Percentiles rank a stretch among this genome's conserved stretches.
phyloP scores from a whole-genome alignment of 1,284 basidiomycete species.

The Fomitopsis schrenkii region DNA sequence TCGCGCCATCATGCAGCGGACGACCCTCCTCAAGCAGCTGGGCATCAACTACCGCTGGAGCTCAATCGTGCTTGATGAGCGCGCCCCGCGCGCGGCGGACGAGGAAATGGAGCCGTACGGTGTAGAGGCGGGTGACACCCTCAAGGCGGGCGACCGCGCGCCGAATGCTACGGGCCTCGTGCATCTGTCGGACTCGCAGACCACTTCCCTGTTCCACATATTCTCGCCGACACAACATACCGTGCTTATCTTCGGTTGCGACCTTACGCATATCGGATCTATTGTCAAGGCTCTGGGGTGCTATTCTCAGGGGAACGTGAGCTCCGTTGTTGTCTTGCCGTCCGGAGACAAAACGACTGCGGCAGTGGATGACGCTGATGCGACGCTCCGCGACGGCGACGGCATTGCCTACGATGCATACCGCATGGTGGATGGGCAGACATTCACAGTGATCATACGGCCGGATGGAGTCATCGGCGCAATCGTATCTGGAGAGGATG shows the following conservation, averaged over 20 bases:
- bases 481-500: slow-evolving; percentile 25
- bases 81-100: not conserved
- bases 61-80: slow-evolving; percentile 38
- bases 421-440: slow-evolving; percentile 4
- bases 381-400: slow-evolving; percentile 13
- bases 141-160: slow-evolving; percentile 43
- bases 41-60: slow-evolving; percentile 46
- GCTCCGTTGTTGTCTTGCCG: slow-evolving; percentile 5
- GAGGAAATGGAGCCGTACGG: slow-evolving; percentile 17
- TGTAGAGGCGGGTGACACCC: slow-evolving; percentile 2
- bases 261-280: not conserved
- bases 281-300: not conserved
- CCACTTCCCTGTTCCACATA: slow-evolving; percentile 12
- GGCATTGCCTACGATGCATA: slow-evolving; percentile 21
- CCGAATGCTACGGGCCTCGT: slow-evolving; percentile 37
- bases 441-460: slow-evolving; percentile 25
- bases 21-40: slow-evolving; percentile 28
- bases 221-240: slow-evolving; percentile 11
- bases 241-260: slow-evolving; percentile 17
- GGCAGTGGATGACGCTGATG: not conserved
- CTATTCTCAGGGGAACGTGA: slow-evolving; percentile 1
- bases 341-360: slow-evolving; percentile 13
- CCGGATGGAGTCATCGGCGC: slow-evolving; percentile 37
- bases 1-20: slow-evolving; percentile 6
- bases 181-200: not conserved